Evolutionary conservation across 345 rosid species (phyloP).

Genomic region (Rhodamnia argentea): DNA sequence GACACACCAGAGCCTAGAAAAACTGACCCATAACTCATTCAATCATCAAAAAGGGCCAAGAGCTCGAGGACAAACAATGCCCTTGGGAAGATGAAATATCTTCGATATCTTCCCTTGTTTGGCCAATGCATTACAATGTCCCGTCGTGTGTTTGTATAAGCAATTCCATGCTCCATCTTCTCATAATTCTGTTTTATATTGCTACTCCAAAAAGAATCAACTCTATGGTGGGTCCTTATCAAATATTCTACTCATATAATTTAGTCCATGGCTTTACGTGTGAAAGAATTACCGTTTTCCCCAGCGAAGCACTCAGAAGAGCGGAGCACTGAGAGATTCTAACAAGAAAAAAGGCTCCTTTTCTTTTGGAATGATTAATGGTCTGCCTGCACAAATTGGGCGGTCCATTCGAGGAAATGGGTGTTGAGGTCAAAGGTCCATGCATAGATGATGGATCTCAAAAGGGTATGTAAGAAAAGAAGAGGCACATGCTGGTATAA

Average conservation of each 20-base stretch:
- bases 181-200: neutral
- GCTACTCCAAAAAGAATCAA: neutral
- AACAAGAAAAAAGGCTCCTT: neutral
- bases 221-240: neutral
- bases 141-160: neutral
- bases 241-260: neutral
- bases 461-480: neutral
- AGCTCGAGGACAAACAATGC: neutral
- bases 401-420: neutral
- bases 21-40: neutral
- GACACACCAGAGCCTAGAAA: neutral
- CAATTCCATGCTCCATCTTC: neutral
- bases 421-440: neutral
- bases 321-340: neutral
- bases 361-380: neutral
- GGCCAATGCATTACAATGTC: neutral
- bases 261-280: neutral
- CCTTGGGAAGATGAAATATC: neutral
- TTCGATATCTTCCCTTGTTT: neutral
- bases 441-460: neutral
- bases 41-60: neutral
- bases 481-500: conserved; percentile 1
- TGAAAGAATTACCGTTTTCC: neutral
- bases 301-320: neutral
- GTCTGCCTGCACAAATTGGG: neutral